phyloP scores from a whole-genome alignment of 805 yeast species.

The Sugiyamaella americana region DNA sequence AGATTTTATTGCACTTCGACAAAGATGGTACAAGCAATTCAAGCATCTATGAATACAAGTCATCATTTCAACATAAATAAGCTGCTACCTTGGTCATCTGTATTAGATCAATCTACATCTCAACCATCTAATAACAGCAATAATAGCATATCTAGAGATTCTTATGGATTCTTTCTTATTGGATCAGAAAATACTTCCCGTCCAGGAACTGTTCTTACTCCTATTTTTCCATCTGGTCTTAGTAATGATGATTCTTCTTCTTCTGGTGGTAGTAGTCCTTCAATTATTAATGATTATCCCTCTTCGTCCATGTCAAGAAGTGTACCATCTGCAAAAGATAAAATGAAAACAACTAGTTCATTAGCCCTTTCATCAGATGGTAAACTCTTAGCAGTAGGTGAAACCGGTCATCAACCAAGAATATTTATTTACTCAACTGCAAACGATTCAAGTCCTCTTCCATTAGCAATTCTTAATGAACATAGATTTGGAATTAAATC shows the following conservation, averaged over 20 bases:
- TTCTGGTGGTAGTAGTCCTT: not conserved
- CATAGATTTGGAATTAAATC: conserved; percentile 60
- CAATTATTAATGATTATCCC: not conserved
- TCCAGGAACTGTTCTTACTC: conserved; percentile 4
- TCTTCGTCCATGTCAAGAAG: not conserved
- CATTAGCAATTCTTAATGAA: conserved; percentile 50
- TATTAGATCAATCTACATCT: not conserved
- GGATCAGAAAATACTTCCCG: not conserved
- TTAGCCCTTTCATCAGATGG: conserved; percentile 54
- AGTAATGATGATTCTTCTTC: conserved; percentile 4
- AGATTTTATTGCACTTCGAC: conserved; percentile 18
- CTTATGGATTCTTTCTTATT: conserved; percentile 10
- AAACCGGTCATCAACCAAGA: conserved; percentile 63
- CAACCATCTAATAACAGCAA: conserved; percentile 1
- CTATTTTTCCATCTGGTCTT: conserved; percentile 2
- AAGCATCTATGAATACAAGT: conserved; percentile 3
- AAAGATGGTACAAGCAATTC: conserved; percentile 14
- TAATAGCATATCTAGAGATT: conserved; percentile 3
- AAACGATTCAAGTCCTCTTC: conserved; percentile 44
- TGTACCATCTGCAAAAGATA: conserved; percentile 23
- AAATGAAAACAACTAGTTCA: conserved; percentile 49
- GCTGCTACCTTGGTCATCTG: conserved; percentile 6
- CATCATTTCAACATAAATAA: not conserved
- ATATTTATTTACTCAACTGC: conserved; percentile 50
- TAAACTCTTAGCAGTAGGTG: conserved; percentile 59